These are phyloP conservation scores for Dryadomyces quercivorus DNA, from an alignment of 2,329 filamentous ascomycete species.

Conservation along the genomic window DNA sequence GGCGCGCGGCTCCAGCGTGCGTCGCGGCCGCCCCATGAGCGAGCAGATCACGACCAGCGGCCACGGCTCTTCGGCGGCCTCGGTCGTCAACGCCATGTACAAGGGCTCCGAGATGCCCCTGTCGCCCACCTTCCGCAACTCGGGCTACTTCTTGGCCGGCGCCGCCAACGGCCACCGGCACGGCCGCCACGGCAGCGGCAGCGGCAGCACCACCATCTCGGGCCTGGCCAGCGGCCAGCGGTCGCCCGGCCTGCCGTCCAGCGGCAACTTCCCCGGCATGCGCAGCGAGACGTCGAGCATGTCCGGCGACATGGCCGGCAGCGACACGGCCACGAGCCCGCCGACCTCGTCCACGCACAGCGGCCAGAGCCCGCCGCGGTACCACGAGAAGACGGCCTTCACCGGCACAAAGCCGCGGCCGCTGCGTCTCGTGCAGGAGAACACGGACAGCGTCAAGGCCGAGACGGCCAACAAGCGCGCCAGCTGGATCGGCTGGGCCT, in stretches of 20 bases:
- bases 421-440: conserved; percentile 76
- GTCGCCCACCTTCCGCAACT: conserved; percentile 47
- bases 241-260: conserved; percentile 25
- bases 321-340: conserved; percentile 34
- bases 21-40: conserved; percentile 44
- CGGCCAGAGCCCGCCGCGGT: conserved; percentile 38
- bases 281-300: conserved; percentile 52
- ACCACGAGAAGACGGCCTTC: conserved; percentile 41
- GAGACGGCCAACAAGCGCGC: conserved; percentile 41
- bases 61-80: conserved; percentile 35
- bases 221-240: conserved; percentile 27
- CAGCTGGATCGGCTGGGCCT: conserved; percentile 55
- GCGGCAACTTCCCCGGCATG: conserved; percentile 61
- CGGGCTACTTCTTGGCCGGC: conserved; percentile 43
- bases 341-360: conserved; percentile 16
- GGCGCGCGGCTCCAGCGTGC: conserved; percentile 40
- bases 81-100: conserved; percentile 83
- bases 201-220: conserved; percentile 13
- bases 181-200: conserved; percentile 29
- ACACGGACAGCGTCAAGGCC: conserved; percentile 35
- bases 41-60: conserved; percentile 38
- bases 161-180: background rate
- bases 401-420: conserved; percentile 70
- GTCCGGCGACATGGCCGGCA: conserved; percentile 43
- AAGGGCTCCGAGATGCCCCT: conserved; percentile 53